Conservation (phyloP, 768 basidiomycete species). For the Suillus subluteus region DNA sequence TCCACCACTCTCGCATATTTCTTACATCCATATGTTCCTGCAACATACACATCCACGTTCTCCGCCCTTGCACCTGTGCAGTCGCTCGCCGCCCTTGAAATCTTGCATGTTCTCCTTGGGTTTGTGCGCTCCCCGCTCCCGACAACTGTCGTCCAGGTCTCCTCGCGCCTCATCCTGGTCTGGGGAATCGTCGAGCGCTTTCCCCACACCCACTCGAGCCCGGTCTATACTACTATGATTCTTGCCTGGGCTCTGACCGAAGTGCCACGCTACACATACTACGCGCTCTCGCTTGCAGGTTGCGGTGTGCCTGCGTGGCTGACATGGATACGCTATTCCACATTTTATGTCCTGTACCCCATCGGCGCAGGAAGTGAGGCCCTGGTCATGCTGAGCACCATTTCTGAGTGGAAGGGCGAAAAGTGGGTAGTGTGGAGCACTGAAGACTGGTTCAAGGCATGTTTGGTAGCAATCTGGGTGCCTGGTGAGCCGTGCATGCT, state of each 20-base stretch:
- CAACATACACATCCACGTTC: slow-evolving; percentile 55
- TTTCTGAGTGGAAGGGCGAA: slow-evolving; percentile 54
- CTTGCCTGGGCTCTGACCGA: slow-evolving; percentile 93
- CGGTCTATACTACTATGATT: slow-evolving; percentile 89
- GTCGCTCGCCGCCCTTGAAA: slow-evolving; percentile 81
- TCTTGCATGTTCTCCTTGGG: slow-evolving; percentile 77
- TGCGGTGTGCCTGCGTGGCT: slow-evolving; percentile 57
- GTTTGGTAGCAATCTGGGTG: slow-evolving; percentile 83
- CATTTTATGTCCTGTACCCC: slow-evolving; percentile 94
- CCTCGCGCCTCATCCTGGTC: slow-evolving; percentile 78
- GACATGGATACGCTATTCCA: slow-evolving; percentile 83
- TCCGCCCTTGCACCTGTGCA: slow-evolving; percentile 76
- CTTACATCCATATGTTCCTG: slow-evolving; percentile 42
- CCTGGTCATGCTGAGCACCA: slow-evolving; percentile 75
- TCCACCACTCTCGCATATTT: slow-evolving; percentile 37
- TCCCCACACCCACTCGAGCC: slow-evolving; percentile 59
- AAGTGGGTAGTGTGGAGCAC: slow-evolving; percentile 51
- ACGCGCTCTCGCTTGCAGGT: slow-evolving; percentile 68
- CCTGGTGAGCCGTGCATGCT: slow-evolving; percentile 59
- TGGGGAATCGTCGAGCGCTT: slow-evolving; percentile 68
- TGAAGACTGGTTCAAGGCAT: slow-evolving; percentile 59
- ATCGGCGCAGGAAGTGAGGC: slow-evolving; percentile 92
- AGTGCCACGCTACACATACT: slow-evolving; percentile 89
- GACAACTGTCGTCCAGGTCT: slow-evolving; percentile 81
- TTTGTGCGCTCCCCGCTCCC: slow-evolving; percentile 77